Base-by-base conservation (phyloP, 2,329 filamentous ascomycete genomes). In the Alternaria postmessia region DNA sequence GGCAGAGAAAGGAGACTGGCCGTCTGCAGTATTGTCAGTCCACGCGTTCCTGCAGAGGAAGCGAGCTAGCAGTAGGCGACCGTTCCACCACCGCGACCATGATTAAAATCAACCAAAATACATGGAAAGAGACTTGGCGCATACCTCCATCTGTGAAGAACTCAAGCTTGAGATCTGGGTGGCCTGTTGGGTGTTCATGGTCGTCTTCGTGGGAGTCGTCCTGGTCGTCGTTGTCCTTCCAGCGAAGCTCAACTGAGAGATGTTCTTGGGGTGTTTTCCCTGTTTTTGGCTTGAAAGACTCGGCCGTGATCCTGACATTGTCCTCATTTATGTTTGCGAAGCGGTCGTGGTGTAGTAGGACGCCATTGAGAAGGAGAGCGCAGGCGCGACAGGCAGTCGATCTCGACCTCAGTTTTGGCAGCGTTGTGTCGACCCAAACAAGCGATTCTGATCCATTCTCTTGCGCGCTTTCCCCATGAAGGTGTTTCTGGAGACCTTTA, bases 121-220 rank as follows among this genome's bases (percentile, higher is more conserved):
- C 42, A n/a, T 32, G 12, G n/a, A 28, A 44, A 20, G 43, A 24
- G 20, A 48, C 3, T 28, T 30, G n/a, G 9, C 12, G 54, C 72
- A 22, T 74, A 77, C 75, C 73, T 74, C 68, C 64, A 58, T 77
- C 74, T 57, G 74, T 75, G 46, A 74, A 78, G 56, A 75, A 75
- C 51, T 78, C 75, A 1, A 78, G 64, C 41, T 76, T 77, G 47
- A 78, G 66, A 51, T 78, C 74, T 43, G 75, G 73, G 63, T 73
- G 73, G 42, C 65, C 66, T 22, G 64, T 39, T 2, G 66, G 56
- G 44, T 67, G 65, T 20, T 68, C 68, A 26, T 68, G 66, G 47
- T 68, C 66, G 38, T 71, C 63, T 30, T 63, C 61, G 42, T 66
- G 68, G 49, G 53, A 59, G 12, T 69, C 68, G 46, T 69, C 61